These are phyloP conservation scores for Botrytis elliptica DNA, from an alignment of 2,329 filamentous ascomycete species.

Conservation along the genomic window DNA sequence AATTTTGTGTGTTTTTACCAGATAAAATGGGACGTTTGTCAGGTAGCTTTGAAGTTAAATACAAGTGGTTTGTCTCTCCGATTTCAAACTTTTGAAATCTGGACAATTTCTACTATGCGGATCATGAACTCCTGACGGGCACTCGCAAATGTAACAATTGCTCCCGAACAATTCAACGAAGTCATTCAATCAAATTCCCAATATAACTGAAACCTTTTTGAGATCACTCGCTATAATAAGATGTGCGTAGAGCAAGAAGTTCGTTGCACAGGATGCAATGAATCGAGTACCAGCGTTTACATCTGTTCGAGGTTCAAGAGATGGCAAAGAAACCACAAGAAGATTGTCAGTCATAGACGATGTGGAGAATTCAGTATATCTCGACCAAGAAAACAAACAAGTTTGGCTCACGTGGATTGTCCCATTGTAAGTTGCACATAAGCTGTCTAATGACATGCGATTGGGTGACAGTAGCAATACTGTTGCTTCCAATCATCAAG, in stretches of 20 bases:
- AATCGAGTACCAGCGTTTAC: slow-evolving; percentile 18
- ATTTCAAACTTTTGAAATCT: slow-evolving; percentile 9
- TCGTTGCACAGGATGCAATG: slow-evolving; percentile 19
- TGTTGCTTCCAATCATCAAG: neutral
- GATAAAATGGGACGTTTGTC: neutral
- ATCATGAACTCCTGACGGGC: slow-evolving; percentile 2
- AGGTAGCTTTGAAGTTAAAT: neutral
- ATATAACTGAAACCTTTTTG: neutral
- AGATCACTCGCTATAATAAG: neutral
- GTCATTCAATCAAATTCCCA: neutral
- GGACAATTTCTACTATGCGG: neutral
- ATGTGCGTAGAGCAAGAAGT: slow-evolving; percentile 21
- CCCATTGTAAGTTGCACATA: slow-evolving; percentile 11
- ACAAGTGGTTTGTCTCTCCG: neutral
- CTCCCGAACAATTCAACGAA: neutral
- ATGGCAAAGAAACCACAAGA: slow-evolving; percentile 20
- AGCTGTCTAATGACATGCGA: neutral
- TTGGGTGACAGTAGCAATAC: neutral
- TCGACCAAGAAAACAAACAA: slow-evolving; percentile 10
- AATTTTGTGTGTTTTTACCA: neutral
- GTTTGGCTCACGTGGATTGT: slow-evolving; percentile 17
- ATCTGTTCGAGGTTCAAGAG: slow-evolving; percentile 19
- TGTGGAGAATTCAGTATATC: slow-evolving; percentile 17
- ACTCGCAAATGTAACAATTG: neutral
- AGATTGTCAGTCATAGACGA: slow-evolving; percentile 15